phyloP scores from a whole-genome alignment of 192 early-diverging fungal genomes.

The Coemansia sp. region DNA sequence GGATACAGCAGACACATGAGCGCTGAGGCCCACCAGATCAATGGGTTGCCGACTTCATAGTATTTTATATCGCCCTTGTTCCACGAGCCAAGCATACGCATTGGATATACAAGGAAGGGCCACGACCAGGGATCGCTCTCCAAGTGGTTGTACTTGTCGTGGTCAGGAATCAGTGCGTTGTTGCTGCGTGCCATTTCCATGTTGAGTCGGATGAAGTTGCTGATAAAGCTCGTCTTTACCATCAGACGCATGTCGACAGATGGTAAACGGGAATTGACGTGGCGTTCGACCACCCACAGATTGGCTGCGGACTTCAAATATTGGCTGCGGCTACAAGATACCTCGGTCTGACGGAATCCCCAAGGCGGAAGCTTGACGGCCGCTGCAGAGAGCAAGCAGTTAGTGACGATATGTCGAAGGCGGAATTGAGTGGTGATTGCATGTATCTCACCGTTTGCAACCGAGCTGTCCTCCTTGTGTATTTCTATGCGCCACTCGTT shows the following conservation, averaged over 20 bases:
- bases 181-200: slow-evolving; percentile 55
- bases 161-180: slow-evolving; percentile 52
- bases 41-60: slow-evolving; percentile 88
- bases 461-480: slow-evolving; percentile 46
- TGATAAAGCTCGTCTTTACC: slow-evolving; percentile 40
- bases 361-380: slow-evolving; percentile 75
- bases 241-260: slow-evolving; percentile 40
- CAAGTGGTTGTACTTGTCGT: slow-evolving; percentile 59
- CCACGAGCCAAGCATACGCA: slow-evolving; percentile 86
- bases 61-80: slow-evolving; percentile 75
- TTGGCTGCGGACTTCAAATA: slow-evolving; percentile 49
- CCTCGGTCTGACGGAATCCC: slow-evolving; percentile 86
- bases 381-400: slow-evolving; percentile 79
- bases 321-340: slow-evolving; percentile 88
- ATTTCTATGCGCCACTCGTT: slow-evolving; percentile 65
- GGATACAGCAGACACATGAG: slow-evolving; percentile 43
- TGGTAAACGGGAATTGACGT: slow-evolving; percentile 34
- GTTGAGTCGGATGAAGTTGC: slow-evolving; percentile 50
- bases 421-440: slow-evolving; percentile 68
- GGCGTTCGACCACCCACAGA: slow-evolving; percentile 59
- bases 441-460: slow-evolving; percentile 57
- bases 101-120: slow-evolving; percentile 85
- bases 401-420: slow-evolving; percentile 73
- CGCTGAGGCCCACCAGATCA: slow-evolving; percentile 81
- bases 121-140: slow-evolving; percentile 75